phyloP scores from a whole-genome alignment of 2,329 filamentous ascomycete species.

The Aspergillus sp. region DNA sequence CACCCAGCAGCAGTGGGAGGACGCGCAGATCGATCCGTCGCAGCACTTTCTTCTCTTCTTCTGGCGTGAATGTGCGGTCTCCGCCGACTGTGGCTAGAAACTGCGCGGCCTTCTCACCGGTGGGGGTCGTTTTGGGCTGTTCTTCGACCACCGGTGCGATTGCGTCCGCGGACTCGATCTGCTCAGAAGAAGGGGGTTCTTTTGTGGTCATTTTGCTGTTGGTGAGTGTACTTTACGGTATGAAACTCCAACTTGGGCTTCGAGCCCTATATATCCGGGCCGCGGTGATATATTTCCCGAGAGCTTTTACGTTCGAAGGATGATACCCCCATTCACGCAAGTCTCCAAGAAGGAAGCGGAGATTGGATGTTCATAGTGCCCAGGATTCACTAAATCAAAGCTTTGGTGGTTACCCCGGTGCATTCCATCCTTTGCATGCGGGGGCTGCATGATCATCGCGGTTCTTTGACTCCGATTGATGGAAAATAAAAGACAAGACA shows the following conservation, averaged over 20 bases:
- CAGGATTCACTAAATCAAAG: background rate
- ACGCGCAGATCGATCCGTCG: conserved; percentile 50
- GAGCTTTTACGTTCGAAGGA: too few species aligned
- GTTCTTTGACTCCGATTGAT: background rate
- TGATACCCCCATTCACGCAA: too few species aligned
- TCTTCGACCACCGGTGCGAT: conserved; percentile 10
- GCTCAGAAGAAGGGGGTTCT: background rate
- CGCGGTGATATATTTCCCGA: background rate
- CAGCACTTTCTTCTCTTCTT: conserved; percentile 46
- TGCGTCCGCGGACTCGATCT: background rate
- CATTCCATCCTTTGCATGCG: background rate
- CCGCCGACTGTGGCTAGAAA: conserved; percentile 12
- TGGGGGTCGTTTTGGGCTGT: background rate
- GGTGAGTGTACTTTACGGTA: background rate
- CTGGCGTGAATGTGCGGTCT: conserved; percentile 42
- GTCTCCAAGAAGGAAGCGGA: background rate
- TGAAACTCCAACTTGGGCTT: background rate
- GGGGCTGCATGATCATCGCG: background rate
- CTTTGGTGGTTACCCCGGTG: background rate
- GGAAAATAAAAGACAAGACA: background rate
- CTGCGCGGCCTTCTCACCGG: conserved; percentile 11
- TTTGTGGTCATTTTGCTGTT: background rate
- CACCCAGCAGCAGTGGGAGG: conserved; percentile 52
- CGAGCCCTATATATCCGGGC: background rate
- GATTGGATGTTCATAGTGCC: background rate